Base-by-base conservation (phyloP, 768 basidiomycete species). In the Coprinopsis strossmayeri region DNA sequence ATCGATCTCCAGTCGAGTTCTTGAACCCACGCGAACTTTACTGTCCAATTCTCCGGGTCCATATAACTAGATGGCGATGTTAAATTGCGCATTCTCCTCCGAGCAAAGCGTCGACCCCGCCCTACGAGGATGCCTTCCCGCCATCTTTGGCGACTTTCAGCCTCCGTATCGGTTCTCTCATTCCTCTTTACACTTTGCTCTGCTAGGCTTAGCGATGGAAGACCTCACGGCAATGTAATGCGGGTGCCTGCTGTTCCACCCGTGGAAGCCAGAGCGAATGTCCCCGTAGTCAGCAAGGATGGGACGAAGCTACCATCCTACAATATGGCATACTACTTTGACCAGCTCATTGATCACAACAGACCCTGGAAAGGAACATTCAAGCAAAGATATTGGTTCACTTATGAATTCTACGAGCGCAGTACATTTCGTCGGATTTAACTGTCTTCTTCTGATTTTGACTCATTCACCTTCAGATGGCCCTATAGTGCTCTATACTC, bases 351-450 rank as follows among this genome's bases (percentile, higher is more conserved):
- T 28, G 75, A 77, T 61, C 75, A 77, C 57, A 71, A 66, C 52
- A 68, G 70, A 24, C 78, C 82, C n/a, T 65, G 70, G 23, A 65
- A 77, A 18, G 86, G 86, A 17, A 87, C 84, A n/a, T 89, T 89
- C 65, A 69, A 79, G 59, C 86, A 87, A 63, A 76, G 86, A 28
- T 87, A 74, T 63, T 87, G 83, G 83, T 70, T 77, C 51, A 78
- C 78, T 25, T 83, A 70, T 62, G 80, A 87, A 60, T 84, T 70
- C 55, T 87, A 87, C 54, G 68, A 81, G 60, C 51, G 64, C 28
- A 12, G 53, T 28, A 27, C n/a, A 4, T 34, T 21, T 34, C 32
- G 26, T 21, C n/a, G n/a, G n/a, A n/a, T 21, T 23, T 27, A n/a
- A 46, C 18, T 38, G 9, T 18, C 27, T 7, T 26, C 4, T 42